Base-by-base conservation (phyloP, 495 filamentous ascomycete species). In the Aspergillus leporis region DNA sequence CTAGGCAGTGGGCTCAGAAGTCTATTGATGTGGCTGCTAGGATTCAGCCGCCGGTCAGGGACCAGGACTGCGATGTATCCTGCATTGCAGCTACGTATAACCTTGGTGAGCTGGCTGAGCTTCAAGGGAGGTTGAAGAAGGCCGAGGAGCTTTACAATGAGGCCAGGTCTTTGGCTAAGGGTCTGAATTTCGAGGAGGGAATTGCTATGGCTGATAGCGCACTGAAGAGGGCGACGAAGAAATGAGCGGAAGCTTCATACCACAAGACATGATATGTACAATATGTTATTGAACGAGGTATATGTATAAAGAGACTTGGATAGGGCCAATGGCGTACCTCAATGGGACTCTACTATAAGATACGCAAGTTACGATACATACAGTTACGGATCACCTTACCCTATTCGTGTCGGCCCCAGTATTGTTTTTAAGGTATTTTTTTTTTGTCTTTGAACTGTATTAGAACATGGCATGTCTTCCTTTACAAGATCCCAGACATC, bases 31-130 rank as follows among this genome's bases (percentile, higher is more conserved):
- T 89, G 32, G 81, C 84, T 1, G 74, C 69, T 9, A 75, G 68
- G 6, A 88, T 91, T 28, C 56, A 74, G 25, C 79, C 83, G 14
- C 78, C 81, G 7, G 66, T 86, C n/a, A 76, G 89, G 47, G 91
- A 85, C 5, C 80, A 87, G 31, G 90, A 95, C 67, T 98, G 94
- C 68, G 91, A 96, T 74, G 62, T 85, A n/a, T 89, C 85, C 14
- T 97, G 94, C 69, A 89, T 87, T 0, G 87, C 84, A 10, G 90
- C 93, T n/a, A 87, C 87, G 41, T 86, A 90, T 69, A 97, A 96
- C 71, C 80, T 97, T 47, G 94, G 86, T 13, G 88, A 92, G 59
- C 83, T 98, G 61, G 87, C 91, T 1, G 81, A 87, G 59, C 83
- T 91, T 78, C 71, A 84, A 50, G 86, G 88, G 3, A 78, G 89